Conservation (phyloP, 345 rosid species). For the Hevea brasiliensis region DNA sequence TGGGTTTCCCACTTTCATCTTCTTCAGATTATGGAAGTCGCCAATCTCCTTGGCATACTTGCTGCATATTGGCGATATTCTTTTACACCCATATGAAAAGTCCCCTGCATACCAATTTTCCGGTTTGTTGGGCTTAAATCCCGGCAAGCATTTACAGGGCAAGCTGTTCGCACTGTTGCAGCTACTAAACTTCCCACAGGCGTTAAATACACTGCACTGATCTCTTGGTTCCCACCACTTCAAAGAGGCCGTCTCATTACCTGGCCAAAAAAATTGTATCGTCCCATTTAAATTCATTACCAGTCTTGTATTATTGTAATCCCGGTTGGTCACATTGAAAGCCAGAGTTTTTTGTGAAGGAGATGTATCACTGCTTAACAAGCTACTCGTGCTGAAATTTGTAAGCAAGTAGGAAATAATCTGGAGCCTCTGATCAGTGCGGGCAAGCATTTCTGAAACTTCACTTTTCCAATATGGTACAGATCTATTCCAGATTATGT, state of each 20-base stretch:
- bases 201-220: slow-evolving; percentile 39
- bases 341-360: no score
- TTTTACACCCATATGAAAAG: slow-evolving; percentile 43
- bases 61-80: slow-evolving; percentile 42
- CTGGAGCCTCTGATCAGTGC: not conserved
- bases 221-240: slow-evolving; percentile 48
- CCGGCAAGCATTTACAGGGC: slow-evolving; percentile 54
- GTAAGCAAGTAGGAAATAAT: not conserved
- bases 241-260: slow-evolving; percentile 24
- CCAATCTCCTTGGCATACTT: slow-evolving; percentile 27
- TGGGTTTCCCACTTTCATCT: slow-evolving; percentile 57
- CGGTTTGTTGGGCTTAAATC: slow-evolving; percentile 46
- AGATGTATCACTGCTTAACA: no score
- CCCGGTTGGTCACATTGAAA: no score
- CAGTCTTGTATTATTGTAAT: no score
- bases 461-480: slow-evolving; percentile 11
- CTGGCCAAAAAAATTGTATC: slow-evolving; percentile 35
- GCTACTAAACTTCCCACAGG: slow-evolving; percentile 51
- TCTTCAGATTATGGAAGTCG: slow-evolving; percentile 46
- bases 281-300: slow-evolving; percentile 40
- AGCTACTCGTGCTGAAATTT: not conserved
- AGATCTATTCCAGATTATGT: not conserved
- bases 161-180: slow-evolving; percentile 41
- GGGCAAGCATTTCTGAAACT: not conserved
- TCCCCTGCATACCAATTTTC: slow-evolving; percentile 30